Evolutionary conservation across 2,329 filamentous ascomycete genomes (phyloP).

Genomic region (Tolypocladium inflatum): DNA sequence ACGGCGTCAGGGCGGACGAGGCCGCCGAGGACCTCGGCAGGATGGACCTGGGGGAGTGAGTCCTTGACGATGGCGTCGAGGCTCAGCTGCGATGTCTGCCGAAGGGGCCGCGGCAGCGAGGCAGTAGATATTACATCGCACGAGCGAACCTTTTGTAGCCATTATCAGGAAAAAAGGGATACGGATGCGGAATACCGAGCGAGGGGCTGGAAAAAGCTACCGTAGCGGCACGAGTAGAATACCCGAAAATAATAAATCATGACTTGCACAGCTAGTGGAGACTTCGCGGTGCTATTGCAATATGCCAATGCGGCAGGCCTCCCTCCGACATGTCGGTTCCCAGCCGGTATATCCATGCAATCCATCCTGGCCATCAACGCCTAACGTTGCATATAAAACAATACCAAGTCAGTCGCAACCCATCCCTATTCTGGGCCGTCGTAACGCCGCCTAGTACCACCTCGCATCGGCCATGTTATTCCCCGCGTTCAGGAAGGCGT

Average conservation of each 20-base stretch:
- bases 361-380: not conserved
- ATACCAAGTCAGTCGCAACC: no score
- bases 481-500: conserved; percentile 43
- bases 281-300: not conserved
- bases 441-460: conserved; percentile 19
- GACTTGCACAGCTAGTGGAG: not conserved
- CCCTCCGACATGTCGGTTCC: not conserved
- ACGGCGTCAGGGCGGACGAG: not conserved
- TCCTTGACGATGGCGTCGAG: not conserved
- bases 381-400: not conserved
- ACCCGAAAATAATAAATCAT: not conserved
- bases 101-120: not conserved
- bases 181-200: not conserved
- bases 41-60: conserved; percentile 1
- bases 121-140: not conserved
- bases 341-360: not conserved
- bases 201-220: not conserved
- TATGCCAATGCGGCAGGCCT: not conserved
- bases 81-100: not conserved
- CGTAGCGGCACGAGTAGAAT: not conserved
- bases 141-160: not conserved
- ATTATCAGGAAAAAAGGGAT: not conserved
- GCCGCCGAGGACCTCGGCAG: not conserved
- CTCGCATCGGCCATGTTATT: conserved; percentile 16
- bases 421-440: not conserved